Base-by-base conservation (phyloP, 148 eudicot species). In the Rhododendron ferrugineum region DNA sequence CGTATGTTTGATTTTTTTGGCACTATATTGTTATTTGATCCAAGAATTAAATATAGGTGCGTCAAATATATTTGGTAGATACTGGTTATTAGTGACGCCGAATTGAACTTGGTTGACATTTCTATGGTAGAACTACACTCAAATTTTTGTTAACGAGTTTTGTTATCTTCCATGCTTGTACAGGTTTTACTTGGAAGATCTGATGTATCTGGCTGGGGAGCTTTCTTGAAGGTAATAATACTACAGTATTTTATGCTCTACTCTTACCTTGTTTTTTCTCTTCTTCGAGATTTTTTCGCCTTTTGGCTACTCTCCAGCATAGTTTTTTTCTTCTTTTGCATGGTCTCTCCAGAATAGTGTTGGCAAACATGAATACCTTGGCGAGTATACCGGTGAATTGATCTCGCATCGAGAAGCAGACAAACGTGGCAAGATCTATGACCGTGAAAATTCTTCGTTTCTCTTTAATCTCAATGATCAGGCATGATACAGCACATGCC, bases 171-270 rank as follows among this genome's bases (percentile, higher is more conserved):
- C 10, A 15, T 62, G 11, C 84, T 81, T 84, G 80, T 74, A 49
- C 93, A 97, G 99, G 99, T 95, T 87, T 84, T 97, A 86, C 96
- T 97, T 84, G 99, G 99, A 86, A 91, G 94, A 87, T 97, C 99
- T 73, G 98, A 97, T 83, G 94, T 97, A 42, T 97, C 99, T 85
- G 99, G 99, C 13, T 97, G 99, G 99, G 99, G 99, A 81, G 99
- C 99, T 86, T 97, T 97, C 90, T 90, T 97, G 82, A 97, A 97
- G 98, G 99, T 95, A 88, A 85, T 58, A 80, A 30, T 73, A 23
- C 44, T 30, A 30, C 56, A 70, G 13, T 42, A 84, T 79, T 79
- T 0, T 72, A 44, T 34, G 62, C 36, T 50, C 0, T 83, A 62
- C 76, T 83, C 18, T 74, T 68, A 37, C 36, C 80, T 15, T 28